Evolutionary conservation across 2,329 filamentous ascomycete species (phyloP), one percentile per base, ranked within the genome.

Genomic region (Paraphoma chrysanthemicola): DNA sequence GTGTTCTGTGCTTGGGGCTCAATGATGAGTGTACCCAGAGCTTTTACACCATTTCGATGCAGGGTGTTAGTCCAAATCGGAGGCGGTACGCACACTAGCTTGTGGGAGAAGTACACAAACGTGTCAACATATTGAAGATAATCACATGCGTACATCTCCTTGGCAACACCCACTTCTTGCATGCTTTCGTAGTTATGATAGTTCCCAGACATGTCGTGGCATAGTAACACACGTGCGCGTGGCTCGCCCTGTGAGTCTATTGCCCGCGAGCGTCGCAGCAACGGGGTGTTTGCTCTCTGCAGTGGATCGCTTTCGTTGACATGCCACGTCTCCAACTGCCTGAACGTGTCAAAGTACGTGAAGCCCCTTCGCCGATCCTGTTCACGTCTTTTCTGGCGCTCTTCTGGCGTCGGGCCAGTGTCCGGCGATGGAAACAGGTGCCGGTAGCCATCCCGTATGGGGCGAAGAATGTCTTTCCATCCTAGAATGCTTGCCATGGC

Each of bases 71-170:
- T 79, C 80, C 79, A 82, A 11, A 77, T 69, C 5, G 79, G 76
- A 8, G 80, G 80, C 2, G 80, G 80, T 12, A 80, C 66, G 33
- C 78, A 78, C 9, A 79, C 77, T 4, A 81, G 71, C 55, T 80
- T 80, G 60, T 82, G 80, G 1, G 80, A 81, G 55, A 82, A 82
- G 61, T 82, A 82, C n/a, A 81, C 67, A 57, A 82, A 81, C 1
- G 68, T 71, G 41, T 79, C 74, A 14, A 81, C 71, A 53, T 71
- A 76, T 60, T 81, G 78, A 38, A 81, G 71, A 53, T 81, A 78
- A 58, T 80, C 73, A 66, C 78, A 79, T 2, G 71, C 69, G 59
- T 82, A 82, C 14, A 59, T 63, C 36, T 76, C 69, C 5, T 68
- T 54, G 2, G 68, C 57, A 1, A 77, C 56, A 5, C 67, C 67